Evolutionary conservation across 805 yeast genomes (phyloP).

Genomic region (Zygoascus biomembranicola): DNA sequence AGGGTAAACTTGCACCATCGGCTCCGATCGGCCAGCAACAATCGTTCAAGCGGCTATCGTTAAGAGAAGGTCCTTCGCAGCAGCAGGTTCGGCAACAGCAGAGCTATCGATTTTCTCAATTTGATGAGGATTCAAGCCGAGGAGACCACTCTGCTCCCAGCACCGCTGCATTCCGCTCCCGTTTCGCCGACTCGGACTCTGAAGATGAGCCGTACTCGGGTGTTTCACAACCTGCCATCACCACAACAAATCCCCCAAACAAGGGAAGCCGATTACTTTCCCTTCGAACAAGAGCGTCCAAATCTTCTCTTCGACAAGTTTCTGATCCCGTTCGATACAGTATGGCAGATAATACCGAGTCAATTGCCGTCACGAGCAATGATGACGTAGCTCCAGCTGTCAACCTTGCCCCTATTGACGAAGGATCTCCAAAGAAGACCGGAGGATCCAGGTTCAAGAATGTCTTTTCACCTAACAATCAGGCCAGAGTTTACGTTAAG

Average conservation of each 20-base stretch:
- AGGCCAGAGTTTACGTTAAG: slow-evolving; percentile 21
- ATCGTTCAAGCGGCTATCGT: slow-evolving; percentile 4
- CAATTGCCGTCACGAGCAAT: background rate
- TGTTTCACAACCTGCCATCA: background rate
- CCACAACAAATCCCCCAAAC: background rate
- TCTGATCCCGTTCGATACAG: background rate
- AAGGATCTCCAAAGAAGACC: background rate
- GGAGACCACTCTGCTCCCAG: background rate
- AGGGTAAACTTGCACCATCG: background rate
- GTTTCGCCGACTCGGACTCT: slow-evolving; percentile 27
- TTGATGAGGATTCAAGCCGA: background rate
- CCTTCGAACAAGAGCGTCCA: background rate
- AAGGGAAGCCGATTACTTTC: background rate
- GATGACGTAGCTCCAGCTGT: background rate
- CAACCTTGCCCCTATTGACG: background rate
- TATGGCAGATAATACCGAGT: background rate
- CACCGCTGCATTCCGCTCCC: slow-evolving; percentile 19
- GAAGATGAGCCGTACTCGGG: slow-evolving; percentile 21
- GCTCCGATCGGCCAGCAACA: background rate
- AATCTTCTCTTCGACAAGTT: background rate
- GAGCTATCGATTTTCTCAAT: background rate
- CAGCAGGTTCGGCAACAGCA: background rate
- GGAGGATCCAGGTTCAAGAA: slow-evolving; percentile 10
- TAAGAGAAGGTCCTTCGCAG: slow-evolving; percentile 4
- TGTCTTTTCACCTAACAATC: slow-evolving; percentile 25